Evolutionary conservation across 2,329 filamentous ascomycete genomes (phyloP).

Genomic region (Xylariaceae sp.): DNA sequence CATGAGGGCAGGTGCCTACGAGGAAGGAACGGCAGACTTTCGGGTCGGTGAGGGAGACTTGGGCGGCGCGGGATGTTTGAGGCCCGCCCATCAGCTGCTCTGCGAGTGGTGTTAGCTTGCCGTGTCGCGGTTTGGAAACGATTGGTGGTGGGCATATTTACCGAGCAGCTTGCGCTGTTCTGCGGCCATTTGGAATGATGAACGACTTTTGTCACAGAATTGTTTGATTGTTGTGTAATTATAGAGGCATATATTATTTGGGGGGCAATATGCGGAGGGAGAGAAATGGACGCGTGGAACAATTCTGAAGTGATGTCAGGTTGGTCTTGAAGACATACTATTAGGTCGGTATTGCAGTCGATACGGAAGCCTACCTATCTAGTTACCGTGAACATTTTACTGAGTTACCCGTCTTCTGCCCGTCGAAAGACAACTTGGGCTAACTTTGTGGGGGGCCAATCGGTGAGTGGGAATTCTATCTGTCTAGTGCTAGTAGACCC

Average conservation of each 20-base stretch:
- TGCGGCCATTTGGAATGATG: constrained; percentile 63
- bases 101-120: constrained; percentile 27
- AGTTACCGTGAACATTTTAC: too few species aligned
- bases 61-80: constrained; percentile 65
- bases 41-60: constrained; percentile 81
- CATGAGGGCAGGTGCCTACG: constrained; percentile 90
- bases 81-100: constrained; percentile 90
- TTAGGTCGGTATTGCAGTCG: not conserved
- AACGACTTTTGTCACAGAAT: not conserved
- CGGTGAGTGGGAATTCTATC: not conserved
- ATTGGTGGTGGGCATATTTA: constrained; percentile 32
- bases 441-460: not conserved
- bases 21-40: constrained; percentile 95
- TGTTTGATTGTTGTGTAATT: not conserved
- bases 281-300: not conserved
- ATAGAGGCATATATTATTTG: not conserved
- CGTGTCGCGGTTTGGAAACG: constrained; percentile 1
- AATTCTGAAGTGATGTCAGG: not conserved
- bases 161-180: constrained; percentile 95
- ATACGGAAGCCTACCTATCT: too few species aligned
- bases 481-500: not conserved
- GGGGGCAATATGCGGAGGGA: not conserved
- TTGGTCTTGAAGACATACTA: not conserved
- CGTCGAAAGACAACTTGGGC: not conserved
- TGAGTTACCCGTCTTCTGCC: too few species aligned